phyloP scores from a whole-genome alignment of 2,329 filamentous ascomycete species.

The Sordariomycetes sp. region DNA sequence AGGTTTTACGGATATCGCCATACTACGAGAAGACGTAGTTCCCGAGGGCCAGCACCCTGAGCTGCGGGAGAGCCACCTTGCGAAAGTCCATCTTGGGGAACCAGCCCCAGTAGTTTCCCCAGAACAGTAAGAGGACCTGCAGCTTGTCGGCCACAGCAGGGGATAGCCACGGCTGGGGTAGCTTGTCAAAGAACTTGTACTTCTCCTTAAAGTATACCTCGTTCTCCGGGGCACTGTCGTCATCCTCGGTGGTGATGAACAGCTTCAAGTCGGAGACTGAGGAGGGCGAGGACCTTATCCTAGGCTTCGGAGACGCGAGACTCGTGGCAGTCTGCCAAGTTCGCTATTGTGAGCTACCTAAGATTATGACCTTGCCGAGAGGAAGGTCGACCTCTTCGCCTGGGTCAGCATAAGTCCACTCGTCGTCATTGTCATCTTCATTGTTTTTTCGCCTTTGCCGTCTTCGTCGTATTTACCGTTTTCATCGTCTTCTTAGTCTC shows the following conservation, averaged over 20 bases:
- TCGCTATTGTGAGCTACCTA: neutral
- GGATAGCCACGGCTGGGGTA: conserved; percentile 13
- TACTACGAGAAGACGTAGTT: conserved; percentile 30
- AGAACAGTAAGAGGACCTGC: conserved; percentile 25
- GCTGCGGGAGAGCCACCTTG: conserved; percentile 17
- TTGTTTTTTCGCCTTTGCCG: too few relatives aligned
- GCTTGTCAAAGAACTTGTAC: conserved; percentile 11
- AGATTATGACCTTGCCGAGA: neutral
- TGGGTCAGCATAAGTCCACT: neutral
- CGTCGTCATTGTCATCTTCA: neutral
- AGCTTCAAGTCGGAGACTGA: neutral
- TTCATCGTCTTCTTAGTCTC: too few relatives aligned
- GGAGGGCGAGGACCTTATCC: neutral
- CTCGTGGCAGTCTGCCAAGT: neutral
- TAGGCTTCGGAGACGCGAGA: neutral
- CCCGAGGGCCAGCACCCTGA: conserved; percentile 26
- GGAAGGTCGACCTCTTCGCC: neutral
- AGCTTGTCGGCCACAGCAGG: conserved; percentile 11
- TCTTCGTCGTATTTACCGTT: too few relatives aligned
- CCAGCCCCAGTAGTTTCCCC: conserved; percentile 25
- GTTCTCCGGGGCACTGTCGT: neutral
- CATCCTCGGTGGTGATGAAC: neutral
- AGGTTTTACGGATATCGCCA: too few relatives aligned
- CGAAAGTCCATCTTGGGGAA: conserved; percentile 24
- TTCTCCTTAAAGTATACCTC: conserved; percentile 1